These are phyloP conservation scores for Yamadazyma kanchanaburiensis DNA, from an alignment of 1,139 yeast genomes.

Conservation along the genomic window DNA sequence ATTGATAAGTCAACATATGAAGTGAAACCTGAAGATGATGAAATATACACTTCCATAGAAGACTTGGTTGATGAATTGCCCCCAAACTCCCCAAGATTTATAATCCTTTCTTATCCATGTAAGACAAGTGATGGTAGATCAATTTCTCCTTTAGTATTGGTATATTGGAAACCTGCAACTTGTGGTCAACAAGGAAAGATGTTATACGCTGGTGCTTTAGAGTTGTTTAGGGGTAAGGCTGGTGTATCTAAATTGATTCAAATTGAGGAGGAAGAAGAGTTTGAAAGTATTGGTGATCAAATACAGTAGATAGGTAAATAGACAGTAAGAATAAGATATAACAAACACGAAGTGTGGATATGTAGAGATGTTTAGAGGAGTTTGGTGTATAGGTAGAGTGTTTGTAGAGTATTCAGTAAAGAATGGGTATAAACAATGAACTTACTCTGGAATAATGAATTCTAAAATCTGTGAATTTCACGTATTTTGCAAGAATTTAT, in stretches of 20 bases:
- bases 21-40: slow-evolving; percentile 43
- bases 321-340: not conserved
- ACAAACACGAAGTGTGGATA: not conserved
- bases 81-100: slow-evolving; percentile 74
- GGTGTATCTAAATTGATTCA: slow-evolving; percentile 68
- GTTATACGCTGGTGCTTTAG: slow-evolving; percentile 90
- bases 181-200: slow-evolving; percentile 74
- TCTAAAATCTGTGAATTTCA: too few species aligned
- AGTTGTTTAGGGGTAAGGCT: slow-evolving; percentile 70
- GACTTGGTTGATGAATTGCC: slow-evolving; percentile 75
- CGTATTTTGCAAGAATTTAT: too few species aligned
- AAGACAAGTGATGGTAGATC: slow-evolving; percentile 68
- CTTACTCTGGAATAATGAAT: too few species aligned
- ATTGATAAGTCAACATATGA: slow-evolving; percentile 59
- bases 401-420: too few species aligned
- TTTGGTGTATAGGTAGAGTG: too few species aligned
- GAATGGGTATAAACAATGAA: too few species aligned
- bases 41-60: slow-evolving; percentile 45
- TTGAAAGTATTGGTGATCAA: slow-evolving; percentile 43
- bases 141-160: slow-evolving; percentile 68
- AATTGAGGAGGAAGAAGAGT: slow-evolving; percentile 59
- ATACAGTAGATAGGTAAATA: slow-evolving; percentile 1
- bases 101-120: slow-evolving; percentile 76
- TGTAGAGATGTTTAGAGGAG: too few species aligned
- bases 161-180: slow-evolving; percentile 86